These are phyloP conservation scores for Oropetium thomaeum DNA, from an alignment of 176 grass and related monocot genomes.

Conservation along the genomic window DNA sequence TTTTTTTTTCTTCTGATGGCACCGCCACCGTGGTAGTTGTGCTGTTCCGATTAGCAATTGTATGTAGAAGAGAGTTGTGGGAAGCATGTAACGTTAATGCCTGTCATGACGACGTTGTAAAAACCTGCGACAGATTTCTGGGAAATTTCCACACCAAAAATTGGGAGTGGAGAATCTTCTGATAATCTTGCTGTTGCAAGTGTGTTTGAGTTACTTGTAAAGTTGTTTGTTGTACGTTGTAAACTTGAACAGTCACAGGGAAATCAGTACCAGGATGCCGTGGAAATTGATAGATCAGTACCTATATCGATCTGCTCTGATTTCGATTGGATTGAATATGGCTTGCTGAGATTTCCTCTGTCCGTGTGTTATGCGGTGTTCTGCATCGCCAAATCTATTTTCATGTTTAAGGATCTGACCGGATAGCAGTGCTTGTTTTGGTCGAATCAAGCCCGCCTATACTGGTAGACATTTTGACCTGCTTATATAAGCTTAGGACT, in stretches of 20 bases:
- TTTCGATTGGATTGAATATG: background rate
- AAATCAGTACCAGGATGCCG: conserved; percentile 4
- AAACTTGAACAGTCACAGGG: conserved; percentile 5
- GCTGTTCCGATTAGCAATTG: conserved; percentile 53
- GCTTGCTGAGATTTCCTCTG: too few species aligned
- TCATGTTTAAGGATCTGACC: background rate
- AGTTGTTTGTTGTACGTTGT: conserved; percentile 7
- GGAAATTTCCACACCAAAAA: conserved; percentile 37
- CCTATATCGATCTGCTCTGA: background rate
- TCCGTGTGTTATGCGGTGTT: background rate
- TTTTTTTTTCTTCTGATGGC: conserved; percentile 25
- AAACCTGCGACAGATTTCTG: conserved; percentile 30
- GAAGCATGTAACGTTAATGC: conserved; percentile 37
- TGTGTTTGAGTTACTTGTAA: conserved; percentile 20
- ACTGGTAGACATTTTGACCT: background rate
- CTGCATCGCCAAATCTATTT: background rate
- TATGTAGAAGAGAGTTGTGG: conserved; percentile 52
- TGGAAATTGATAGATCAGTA: background rate
- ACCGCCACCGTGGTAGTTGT: conserved; percentile 21
- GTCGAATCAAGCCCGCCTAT: background rate
- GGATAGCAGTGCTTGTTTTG: background rate
- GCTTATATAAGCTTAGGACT: background rate
- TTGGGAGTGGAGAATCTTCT: conserved; percentile 37
- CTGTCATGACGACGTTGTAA: conserved; percentile 36
- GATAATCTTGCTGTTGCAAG: background rate